Base-by-base conservation (phyloP, 2,329 filamentous ascomycete genomes). In the Colletotrichum lupini region DNA sequence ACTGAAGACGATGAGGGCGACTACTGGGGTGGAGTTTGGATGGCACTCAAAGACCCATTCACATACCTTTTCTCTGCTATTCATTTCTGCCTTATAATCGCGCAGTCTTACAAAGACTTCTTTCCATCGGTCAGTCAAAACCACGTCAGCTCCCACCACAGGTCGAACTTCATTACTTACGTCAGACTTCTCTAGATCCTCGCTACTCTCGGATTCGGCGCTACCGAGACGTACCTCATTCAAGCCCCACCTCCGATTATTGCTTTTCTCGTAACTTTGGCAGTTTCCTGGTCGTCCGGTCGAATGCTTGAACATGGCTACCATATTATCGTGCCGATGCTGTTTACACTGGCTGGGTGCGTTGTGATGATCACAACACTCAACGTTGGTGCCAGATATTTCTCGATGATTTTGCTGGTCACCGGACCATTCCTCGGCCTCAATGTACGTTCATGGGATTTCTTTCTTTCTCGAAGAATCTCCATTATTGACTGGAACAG, bases 31-130 rank as follows among this genome's bases (percentile, higher is more conserved):
- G 83, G 83, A 1, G 70, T 84, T 12, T 80, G 79, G 72, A 74
- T 78, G 46, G 81, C 80, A 0, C 61, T 79, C 64, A 79, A 74
- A 30, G 83, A 84, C 32, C 82, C 82, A 0, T 84, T 84, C 35
- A 81, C 82, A 0, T 83, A 81, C 76, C 74, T 81, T 19, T 84
- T 85, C 64, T 80, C 79, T 0, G 68, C 76, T 1, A 83, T 85
- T 55, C 83, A 85, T 61, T 85, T 85, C 8, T 80, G 79, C 19
- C 83, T 87, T 30, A 85, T 87, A n/a, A 80, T 86, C 1, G 84
- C 81, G 0, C 78, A 77, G 71, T 81, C 83, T 0, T 83, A 83
- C 77, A 84, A 84, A 67, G 83, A 83, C 65, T 86, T 85, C 77
- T 83, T 84, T 66, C 85, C 85, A 5, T 85, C 84, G 56, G 78